A percentile compares a stretch with the other conserved stretches of the same genome.
These are phyloP conservation scores for Colletotrichum australisinense DNA, from an alignment of 2,329 filamentous ascomycete genomes.

Conservation along the genomic window DNA sequence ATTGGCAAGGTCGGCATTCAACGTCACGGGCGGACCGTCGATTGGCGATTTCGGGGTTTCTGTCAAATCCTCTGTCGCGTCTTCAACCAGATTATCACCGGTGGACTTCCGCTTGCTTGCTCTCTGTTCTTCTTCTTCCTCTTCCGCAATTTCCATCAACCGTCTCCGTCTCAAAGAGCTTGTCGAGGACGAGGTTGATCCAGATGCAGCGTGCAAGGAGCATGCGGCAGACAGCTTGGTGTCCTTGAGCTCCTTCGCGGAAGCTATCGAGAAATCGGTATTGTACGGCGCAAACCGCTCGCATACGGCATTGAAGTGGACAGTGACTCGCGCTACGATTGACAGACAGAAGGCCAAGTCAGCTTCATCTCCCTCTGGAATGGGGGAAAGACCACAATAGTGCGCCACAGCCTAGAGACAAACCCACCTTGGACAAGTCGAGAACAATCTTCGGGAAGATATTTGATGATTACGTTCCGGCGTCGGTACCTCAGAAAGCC, in stretches of 20 bases:
- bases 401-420: conserved; percentile 16
- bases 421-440: conserved; percentile 88
- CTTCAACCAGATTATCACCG: conserved; percentile 51
- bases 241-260: conserved; percentile 85
- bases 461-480: conserved; percentile 92
- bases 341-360: conserved; percentile 25
- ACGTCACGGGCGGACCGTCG: conserved; percentile 53
- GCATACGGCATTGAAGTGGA: conserved; percentile 75
- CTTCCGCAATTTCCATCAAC: conserved; percentile 93
- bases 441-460: conserved; percentile 90
- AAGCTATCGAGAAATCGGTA: conserved; percentile 80
- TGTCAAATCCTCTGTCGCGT: conserved; percentile 40
- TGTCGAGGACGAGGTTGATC: conserved; percentile 85
- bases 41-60: conserved; percentile 45
- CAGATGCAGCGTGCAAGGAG: conserved; percentile 87
- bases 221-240: conserved; percentile 88
- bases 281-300: conserved; percentile 87
- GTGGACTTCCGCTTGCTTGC: conserved; percentile 69
- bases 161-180: conserved; percentile 82
- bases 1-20: conserved; percentile 64
- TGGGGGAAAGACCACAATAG: conserved; percentile 15
- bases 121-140: conserved; percentile 80
- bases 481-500: conserved; percentile 91
- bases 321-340: conserved; percentile 79
- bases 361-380: conserved; percentile 28